Conservation (phyloP, 2,329 filamentous ascomycete genomes). For the Paracoccidioides brasiliensis region DNA sequence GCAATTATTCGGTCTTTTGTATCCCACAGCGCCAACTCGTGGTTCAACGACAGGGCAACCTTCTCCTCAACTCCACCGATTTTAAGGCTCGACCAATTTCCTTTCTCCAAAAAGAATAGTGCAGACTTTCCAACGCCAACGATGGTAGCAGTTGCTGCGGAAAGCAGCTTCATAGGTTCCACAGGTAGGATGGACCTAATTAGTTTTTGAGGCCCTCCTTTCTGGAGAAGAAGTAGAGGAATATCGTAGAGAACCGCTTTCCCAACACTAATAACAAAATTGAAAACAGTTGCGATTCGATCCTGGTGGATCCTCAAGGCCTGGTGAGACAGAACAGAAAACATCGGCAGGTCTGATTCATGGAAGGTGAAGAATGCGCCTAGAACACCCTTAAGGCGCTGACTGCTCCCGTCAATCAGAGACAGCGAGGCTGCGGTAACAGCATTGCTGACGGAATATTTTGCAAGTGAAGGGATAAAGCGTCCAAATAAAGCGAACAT, state of each 20-base stretch:
- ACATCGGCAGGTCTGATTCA: constrained; percentile 56
- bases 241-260: constrained; percentile 32
- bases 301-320: constrained; percentile 50
- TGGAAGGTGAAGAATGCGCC: constrained; percentile 30
- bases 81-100: constrained; percentile 18
- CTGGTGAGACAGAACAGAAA: constrained; percentile 63
- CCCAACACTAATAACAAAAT: constrained; percentile 27
- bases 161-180: not conserved
- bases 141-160: constrained; percentile 2
- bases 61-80: constrained; percentile 11
- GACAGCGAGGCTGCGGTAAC: constrained; percentile 30
- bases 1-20: constrained; percentile 57
- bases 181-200: not conserved
- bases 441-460: constrained; percentile 24
- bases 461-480: constrained; percentile 23
- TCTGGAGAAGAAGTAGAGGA: constrained; percentile 16
- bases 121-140: constrained; percentile 13
- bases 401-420: constrained; percentile 30
- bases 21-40: constrained; percentile 54
- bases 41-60: constrained; percentile 33
- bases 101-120: constrained; percentile 15
- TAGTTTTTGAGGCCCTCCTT: constrained; percentile 3
- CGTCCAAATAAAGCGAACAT: constrained; percentile 23
- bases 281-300: constrained; percentile 34
- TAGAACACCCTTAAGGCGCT: constrained; percentile 26